A percentile compares a stretch with the other conserved stretches of the same genome.
phyloP scores from a whole-genome alignment of 2,329 filamentous ascomycete genomes.

The Fusarium goolgardi region DNA sequence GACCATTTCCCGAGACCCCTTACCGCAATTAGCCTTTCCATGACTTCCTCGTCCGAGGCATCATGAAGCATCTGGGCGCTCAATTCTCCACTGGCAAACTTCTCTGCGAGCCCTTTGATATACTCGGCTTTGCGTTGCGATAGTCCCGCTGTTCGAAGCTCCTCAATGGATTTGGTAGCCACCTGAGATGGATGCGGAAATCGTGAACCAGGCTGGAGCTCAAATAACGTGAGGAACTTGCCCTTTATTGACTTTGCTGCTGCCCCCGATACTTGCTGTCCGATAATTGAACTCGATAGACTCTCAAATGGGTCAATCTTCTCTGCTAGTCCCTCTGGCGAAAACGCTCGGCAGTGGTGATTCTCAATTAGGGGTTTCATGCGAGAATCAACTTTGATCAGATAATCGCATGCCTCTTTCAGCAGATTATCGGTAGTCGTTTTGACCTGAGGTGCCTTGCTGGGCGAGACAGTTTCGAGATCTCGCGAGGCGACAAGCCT shows the following conservation, averaged over 20 bases:
- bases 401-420: slow-evolving; percentile 77
- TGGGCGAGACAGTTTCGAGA: slow-evolving; percentile 59
- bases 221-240: slow-evolving; percentile 83
- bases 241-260: slow-evolving; percentile 90
- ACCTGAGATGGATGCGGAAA: slow-evolving; percentile 87
- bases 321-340: slow-evolving; percentile 83
- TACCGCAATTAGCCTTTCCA: slow-evolving; percentile 85
- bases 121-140: slow-evolving; percentile 98
- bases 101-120: slow-evolving; percentile 83
- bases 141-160: slow-evolving; percentile 84
- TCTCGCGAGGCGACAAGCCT: slow-evolving; percentile 66
- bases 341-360: slow-evolving; percentile 83
- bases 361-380: slow-evolving; percentile 78
- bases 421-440: slow-evolving; percentile 79
- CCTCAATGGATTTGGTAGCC: slow-evolving; percentile 69
- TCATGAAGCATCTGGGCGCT: slow-evolving; percentile 79
- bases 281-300: slow-evolving; percentile 88
- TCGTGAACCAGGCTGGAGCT: slow-evolving; percentile 49
- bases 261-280: slow-evolving; percentile 94
- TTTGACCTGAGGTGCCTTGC: slow-evolving; percentile 50
- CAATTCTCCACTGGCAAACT: slow-evolving; percentile 81
- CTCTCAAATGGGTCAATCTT: slow-evolving; percentile 88
- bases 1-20: slow-evolving; percentile 90
- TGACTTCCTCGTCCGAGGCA: slow-evolving; percentile 85
- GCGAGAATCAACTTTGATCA: slow-evolving; percentile 78